Evolutionary conservation across 768 basidiomycete species (phyloP), one percentile per base, ranked within the genome.

Genomic region (Lactarius psammicola): DNA sequence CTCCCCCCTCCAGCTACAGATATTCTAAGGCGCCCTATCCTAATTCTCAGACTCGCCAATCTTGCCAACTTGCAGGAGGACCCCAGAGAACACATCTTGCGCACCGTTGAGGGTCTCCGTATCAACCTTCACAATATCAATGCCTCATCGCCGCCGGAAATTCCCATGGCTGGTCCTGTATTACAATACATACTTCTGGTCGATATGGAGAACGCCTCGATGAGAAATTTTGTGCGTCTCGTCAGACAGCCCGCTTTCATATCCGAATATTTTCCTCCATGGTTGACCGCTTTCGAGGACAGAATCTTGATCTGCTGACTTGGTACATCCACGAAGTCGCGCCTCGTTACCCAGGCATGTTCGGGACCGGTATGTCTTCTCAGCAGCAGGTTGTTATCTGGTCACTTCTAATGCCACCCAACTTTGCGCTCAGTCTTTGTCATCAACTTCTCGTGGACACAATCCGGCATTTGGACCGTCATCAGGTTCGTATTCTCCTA

Each of bases 301-400:
- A 90, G 86, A 83, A 82, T 70, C 71, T 86, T 44, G 86, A 90
- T 68, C 75, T 89, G 8, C 78, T 88, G 53, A 78, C 81, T 23
- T 92, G 87, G 87, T 81, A 82, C 56, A 71, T 87, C 64, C 82
- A 82, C 66, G 88, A 92, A 69, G 79, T 88, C 34, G 79, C 87
- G 51, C 88, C 89, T 42, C 82, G 83, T 59, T 91, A 85, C 77
- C 88, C 90, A 59, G 90, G 89, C 61, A 84, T 92, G 85, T 76
- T 92, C 34, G 88, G 85, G 40, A 88, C 87, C 74, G 87, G 89
- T 87, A 73, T 70, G 78, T 71, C 60, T 56, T 51, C 66, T 34
- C 49, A 44, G 49, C 57, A 56, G 44, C 54, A 28, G 42, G 17
- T 46, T 36, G 46, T 55, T 68, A 63, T 69, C 57, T 61, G 1